Evolutionary conservation across 2,329 filamentous ascomycete species (phyloP), one percentile per base, ranked within the genome.

Genomic region (Cytospora piceae): DNA sequence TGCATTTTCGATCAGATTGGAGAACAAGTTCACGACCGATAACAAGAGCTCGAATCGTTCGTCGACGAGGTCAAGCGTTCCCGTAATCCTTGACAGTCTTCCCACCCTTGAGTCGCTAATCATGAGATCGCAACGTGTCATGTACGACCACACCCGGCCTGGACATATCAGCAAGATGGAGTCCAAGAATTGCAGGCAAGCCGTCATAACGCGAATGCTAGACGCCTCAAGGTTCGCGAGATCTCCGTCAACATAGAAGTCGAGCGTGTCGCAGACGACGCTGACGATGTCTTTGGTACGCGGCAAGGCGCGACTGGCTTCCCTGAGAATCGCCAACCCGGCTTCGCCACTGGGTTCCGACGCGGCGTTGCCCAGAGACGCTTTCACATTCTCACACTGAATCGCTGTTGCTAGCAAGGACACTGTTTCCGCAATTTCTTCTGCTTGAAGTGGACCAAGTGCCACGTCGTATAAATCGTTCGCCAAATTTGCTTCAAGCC

Each of bases 91-190:
- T 49, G 89, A 87, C 67, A 99, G 83, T 67, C 90, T 89, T 14
- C 93, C 92, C 17, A 89, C 89, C 68, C 89, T 89, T 12, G 91
- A 89, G 70, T 93, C 89, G 7, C 88, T 86, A 70, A 91, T 90
- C 55, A 99, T 82, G 22, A 99, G 81, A 68, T 89, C 87, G 75
- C 92, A 96, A 65, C 92, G 88, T 4, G 90, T 87, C 72, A 99
- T 84, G 74, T 94, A 92, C 4, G 94, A 93, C 94, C 95, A 98
- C 7, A 97, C 88, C 67, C 94, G 85, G 64, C 90, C 91, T 0
- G 95, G 94, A 60, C 90, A 87, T n/a, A 85, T 90, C 71, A 84
- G 82, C 31, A 95, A 77, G 22, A 96, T 80, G 3, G 90, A 87
- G 70, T 90, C 85, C 46, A 96, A 80, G 72, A 98, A 97, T 61